phyloP scores from a whole-genome alignment of 2,329 filamentous ascomycete species.

The Sarocladium oryzae region DNA sequence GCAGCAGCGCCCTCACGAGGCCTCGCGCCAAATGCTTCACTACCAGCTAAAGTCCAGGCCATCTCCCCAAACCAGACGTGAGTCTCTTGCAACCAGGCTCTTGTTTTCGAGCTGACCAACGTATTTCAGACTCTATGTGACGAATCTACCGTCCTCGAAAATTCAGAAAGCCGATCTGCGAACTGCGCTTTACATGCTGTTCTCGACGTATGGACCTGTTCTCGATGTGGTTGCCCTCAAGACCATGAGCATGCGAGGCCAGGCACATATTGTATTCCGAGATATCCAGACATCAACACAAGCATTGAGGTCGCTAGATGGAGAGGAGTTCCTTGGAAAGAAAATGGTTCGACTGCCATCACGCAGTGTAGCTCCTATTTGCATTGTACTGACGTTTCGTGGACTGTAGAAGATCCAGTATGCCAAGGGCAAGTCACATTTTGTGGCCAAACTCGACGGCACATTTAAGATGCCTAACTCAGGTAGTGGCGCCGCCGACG shows the following conservation, averaged over 20 bases:
- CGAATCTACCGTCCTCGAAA: conserved; percentile 79
- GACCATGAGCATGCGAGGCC: conserved; percentile 87
- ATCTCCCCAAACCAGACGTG: conserved; percentile 70
- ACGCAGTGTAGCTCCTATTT: background rate
- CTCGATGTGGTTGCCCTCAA: conserved; percentile 88
- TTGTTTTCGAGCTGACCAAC: background rate
- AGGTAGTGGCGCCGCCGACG: conserved; percentile 40
- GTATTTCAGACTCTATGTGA: conserved; percentile 68
- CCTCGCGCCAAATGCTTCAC: conserved; percentile 34
- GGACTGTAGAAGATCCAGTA: conserved; percentile 75
- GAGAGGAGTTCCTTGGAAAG: conserved; percentile 76
- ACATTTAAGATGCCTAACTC: conserved; percentile 68
- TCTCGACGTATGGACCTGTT: conserved; percentile 87
- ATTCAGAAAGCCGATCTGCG: conserved; percentile 84
- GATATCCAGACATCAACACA: conserved; percentile 90
- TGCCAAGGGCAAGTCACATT: conserved; percentile 81
- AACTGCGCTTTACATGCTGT: conserved; percentile 83
- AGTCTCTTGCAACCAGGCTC: conserved; percentile 25
- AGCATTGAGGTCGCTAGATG: conserved; percentile 83
- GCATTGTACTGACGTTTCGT: background rate
- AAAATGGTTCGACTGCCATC: conserved; percentile 60
- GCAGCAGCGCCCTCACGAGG: conserved; percentile 32
- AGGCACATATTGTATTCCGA: conserved; percentile 87
- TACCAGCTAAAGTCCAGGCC: conserved; percentile 45
- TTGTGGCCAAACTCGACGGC: conserved; percentile 85